Evolutionary conservation across 305 asterid genomes (phyloP), one percentile per base, ranked within the genome.

Genomic region (Rubia peregrina): DNA sequence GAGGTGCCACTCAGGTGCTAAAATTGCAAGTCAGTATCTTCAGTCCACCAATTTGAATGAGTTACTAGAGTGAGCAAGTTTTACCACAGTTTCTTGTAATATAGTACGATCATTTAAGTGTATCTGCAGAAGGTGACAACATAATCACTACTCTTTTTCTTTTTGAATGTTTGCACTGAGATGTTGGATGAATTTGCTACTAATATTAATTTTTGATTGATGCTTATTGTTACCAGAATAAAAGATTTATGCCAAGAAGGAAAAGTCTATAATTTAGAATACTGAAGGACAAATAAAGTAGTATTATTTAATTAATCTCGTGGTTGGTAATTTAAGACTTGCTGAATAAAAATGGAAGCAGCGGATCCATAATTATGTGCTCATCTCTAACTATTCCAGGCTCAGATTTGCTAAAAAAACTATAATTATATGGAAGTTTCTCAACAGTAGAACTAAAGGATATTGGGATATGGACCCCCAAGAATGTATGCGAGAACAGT

Each of bases 1-100:
- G 99, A 80, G 99, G 99, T 82, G 95, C 95, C 84, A 95, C 99
- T 46, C 89, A 98, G 73, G 98, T 95, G 73, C 99, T 96, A 65
- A 92, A 87, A 80, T 89, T 95, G 87, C 97, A 95, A 98, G 99
- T 95, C 65, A 66, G 71, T 73, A 6, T 63, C 57, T 66, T 74
- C 51, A 73, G 60, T 74, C 36, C 68, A 62, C 57, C 26, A 57
- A 48, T 68, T 48, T 40, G 64, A 46, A 67, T n/a, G 38, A 26
- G 42, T 36, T 9, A 48, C 30, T 19, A 43, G 10, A 9, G 61
- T 26, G 7, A 8, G 36, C 9, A n/a, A 22, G 22, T 61, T 26
- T 61, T 17, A 5, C 19, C 0, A 21, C 56, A 11, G 3, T 19
- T 33, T 13, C 24, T n/a, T 49, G 13, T 49, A 36, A 33, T 1